Conservation (phyloP, 768 basidiomycete species). For the Lentinula detonsa region DNA sequence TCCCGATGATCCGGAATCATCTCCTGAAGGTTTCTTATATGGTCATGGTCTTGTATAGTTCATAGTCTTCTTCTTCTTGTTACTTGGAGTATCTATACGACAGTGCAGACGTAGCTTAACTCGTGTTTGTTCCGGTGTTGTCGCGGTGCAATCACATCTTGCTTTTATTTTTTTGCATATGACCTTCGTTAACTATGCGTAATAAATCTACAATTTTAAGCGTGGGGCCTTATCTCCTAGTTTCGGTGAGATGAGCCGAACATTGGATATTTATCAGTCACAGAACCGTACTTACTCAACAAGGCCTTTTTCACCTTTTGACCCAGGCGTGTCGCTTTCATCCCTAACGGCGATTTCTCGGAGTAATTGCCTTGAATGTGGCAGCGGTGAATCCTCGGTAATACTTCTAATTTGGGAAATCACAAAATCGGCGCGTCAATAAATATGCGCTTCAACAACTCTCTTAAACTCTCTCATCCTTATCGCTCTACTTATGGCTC, state of each 20-base stretch:
- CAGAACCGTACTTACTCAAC: no score
- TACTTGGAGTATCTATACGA: not conserved
- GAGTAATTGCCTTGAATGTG: not conserved
- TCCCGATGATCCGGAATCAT: not conserved
- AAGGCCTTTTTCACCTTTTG: not conserved
- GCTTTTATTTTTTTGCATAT: not conserved
- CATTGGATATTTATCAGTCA: no score
- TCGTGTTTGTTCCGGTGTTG: not conserved
- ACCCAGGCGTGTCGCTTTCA: no score
- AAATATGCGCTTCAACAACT: not conserved
- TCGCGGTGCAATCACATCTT: not conserved
- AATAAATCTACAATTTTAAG: not conserved
- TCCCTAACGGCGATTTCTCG: not conserved
- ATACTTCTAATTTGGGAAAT: not conserved
- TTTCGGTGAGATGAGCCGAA: no score
- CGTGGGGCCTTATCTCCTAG: no score
- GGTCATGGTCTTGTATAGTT: not conserved
- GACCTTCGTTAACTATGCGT: not conserved
- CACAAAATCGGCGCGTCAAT: not conserved
- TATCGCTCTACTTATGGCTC: slow-evolving; percentile 37
- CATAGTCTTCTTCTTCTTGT: not conserved
- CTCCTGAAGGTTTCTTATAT: not conserved
- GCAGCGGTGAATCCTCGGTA: not conserved
- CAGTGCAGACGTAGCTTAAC: not conserved
- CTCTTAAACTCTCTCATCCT: no score